Percentiles rank a stretch among this genome's conserved stretches.
phyloP scores from a whole-genome alignment of 495 filamentous ascomycete genomes.

The Xanthoparmelia taractica region DNA sequence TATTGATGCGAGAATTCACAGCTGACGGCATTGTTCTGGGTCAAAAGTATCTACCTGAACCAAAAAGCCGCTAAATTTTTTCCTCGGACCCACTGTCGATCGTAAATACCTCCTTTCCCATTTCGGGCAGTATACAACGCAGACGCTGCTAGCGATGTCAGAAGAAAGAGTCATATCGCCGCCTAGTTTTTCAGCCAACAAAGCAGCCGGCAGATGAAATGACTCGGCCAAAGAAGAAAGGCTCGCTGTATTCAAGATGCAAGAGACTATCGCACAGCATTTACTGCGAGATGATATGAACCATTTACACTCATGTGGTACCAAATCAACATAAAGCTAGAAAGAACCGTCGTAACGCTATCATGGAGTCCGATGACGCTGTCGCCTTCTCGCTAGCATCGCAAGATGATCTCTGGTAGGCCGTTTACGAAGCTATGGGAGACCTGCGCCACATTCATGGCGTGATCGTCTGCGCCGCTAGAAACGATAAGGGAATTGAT shows the following conservation, averaged over 20 bases:
- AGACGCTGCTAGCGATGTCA: background rate
- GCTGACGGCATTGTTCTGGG: no score
- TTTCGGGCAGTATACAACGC: background rate
- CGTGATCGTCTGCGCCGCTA: background rate
- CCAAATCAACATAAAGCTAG: background rate
- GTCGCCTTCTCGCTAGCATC: no score
- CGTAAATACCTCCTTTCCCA: background rate
- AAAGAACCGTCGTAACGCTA: conserved; percentile 12
- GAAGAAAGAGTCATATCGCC: background rate
- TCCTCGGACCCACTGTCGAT: no score
- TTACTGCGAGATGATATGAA: background rate
- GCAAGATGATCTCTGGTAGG: background rate
- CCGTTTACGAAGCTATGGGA: background rate
- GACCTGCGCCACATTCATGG: background rate
- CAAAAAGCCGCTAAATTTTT: background rate
- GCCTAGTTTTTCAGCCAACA: conserved; percentile 7
- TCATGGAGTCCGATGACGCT: background rate
- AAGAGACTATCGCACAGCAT: background rate
- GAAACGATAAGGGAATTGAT: background rate
- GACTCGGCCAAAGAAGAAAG: background rate
- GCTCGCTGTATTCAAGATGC: conserved; percentile 16
- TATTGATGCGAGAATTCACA: no score
- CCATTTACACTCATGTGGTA: conserved; percentile 2
- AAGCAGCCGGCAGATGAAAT: conserved; percentile 10
- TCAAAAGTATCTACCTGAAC: background rate